Evolutionary conservation across 495 filamentous ascomycete genomes (phyloP), one percentile per base, ranked within the genome.

Genomic region (Lentithecium fluviatile): DNA sequence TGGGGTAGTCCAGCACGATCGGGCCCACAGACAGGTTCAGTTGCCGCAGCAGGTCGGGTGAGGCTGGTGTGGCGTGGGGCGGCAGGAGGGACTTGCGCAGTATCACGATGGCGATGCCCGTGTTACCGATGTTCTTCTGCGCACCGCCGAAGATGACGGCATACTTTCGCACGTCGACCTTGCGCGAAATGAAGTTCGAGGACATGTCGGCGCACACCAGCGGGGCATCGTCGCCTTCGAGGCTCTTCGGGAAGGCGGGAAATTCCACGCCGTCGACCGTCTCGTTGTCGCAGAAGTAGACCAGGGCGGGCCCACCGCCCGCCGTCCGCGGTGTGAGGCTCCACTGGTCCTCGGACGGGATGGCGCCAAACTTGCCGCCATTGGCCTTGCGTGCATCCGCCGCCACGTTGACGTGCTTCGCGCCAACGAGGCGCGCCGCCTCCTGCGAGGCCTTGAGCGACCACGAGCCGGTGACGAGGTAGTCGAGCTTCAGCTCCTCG

Each of bases 221-320:
- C 5, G 82, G 81, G 15, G 80, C 82, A 46, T 83, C 81, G 4
- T 77, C 72, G 11, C 62, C 68, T 56, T 82, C 83, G 21, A 90
- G 77, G 29, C 74, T 71, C 51, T 80, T 73, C 13, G 93, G 92
- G 68, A 95, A 91, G 2, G 62, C 69, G 13, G 87, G 90, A 68
- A 92, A 96, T 70, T 97, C 93, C n/a, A 97, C 90, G 48, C 94
- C 93, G 73, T 96, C 92, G 6, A 93, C 89, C 0, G 89, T 93
- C 79, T 97, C 93, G 63, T 97, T 97, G 73, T 94, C 90, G 74
- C 93, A 97, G 68, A 84, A 90, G 75, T 97, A 97, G 6, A 91
- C 85, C 70, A 92, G 80, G 0, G 91, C 88, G n/a, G 87, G 77
- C 6, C 79, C 78, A 29, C 75, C 76, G 43, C 77, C 71, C 50